phyloP scores from a whole-genome alignment of 371 early-diverging fungal species.

The Mucor plumbeus region DNA sequence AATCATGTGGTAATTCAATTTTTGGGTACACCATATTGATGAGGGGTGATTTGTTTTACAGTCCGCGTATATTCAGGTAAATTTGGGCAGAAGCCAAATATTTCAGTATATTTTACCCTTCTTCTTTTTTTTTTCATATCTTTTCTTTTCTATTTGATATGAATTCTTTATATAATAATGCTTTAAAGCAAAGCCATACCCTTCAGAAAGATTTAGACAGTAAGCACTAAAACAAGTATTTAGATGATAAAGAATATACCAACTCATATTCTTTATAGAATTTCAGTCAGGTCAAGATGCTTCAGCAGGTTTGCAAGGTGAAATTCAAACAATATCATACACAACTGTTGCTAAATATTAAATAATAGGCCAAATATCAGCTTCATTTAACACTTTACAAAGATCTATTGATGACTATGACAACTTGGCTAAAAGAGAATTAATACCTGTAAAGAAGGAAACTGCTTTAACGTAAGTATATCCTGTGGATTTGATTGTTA shows the following conservation, averaged over 20 bases:
- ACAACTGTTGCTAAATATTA: background rate
- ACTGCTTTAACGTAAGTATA: conserved; percentile 66
- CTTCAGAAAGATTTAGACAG: conserved; percentile 62
- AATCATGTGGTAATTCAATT: background rate
- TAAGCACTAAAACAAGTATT: conserved; percentile 8
- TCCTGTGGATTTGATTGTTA: too few relatives aligned
- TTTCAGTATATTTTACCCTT: background rate
- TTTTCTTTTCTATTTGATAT: conserved; percentile 25
- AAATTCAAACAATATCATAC: background rate
- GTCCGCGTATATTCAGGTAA: background rate
- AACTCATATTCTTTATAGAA: conserved; percentile 27
- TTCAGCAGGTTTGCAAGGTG: conserved; percentile 69
- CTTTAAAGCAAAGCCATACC: conserved; percentile 64
- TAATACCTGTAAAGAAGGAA: conserved; percentile 77
- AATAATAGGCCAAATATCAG: conserved; percentile 72
- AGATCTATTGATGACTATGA: conserved; percentile 78
- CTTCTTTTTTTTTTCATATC: background rate
- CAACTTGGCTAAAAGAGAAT: conserved; percentile 73
- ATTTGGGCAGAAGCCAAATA: background rate
- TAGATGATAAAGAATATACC: background rate
- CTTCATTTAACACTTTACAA: conserved; percentile 67
- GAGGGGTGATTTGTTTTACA: background rate
- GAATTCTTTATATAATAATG: conserved; percentile 70
- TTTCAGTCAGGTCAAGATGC: conserved; percentile 65
- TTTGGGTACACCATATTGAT: background rate